These are phyloP conservation scores for Cryptococcus floricola DNA, from an alignment of 1,284 basidiomycete species.

Conservation along the genomic window DNA sequence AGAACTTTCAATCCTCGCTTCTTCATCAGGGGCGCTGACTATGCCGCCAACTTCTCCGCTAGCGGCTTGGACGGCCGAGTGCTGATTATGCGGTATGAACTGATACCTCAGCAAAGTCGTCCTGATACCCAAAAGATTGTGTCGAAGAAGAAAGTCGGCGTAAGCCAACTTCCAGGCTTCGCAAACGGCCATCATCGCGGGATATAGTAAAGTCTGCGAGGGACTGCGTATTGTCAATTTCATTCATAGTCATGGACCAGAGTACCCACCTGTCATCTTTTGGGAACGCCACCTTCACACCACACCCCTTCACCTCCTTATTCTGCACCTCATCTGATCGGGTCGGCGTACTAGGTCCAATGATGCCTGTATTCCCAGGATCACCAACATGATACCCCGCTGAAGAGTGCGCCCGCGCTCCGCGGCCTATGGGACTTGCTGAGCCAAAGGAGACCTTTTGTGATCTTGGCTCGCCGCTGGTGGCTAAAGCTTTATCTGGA, in stretches of 20 bases:
- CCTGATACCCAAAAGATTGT: conserved; percentile 64
- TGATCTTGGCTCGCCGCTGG: conserved; percentile 5
- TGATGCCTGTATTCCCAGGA: not conserved
- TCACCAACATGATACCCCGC: not conserved
- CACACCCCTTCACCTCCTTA: conserved; percentile 13
- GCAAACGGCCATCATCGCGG: conserved; percentile 23
- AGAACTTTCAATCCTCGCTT: not conserved
- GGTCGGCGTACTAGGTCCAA: not conserved
- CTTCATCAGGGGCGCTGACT: not conserved
- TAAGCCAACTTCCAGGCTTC: conserved; percentile 55
- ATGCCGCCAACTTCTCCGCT: conserved; percentile 5
- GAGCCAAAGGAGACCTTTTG: conserved; percentile 30
- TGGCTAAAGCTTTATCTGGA: conserved; percentile 12
- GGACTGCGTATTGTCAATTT: conserved; percentile 5
- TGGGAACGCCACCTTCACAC: conserved; percentile 25
- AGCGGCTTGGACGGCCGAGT: conserved; percentile 3
- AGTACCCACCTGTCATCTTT: conserved; percentile 25
- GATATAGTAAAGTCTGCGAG: conserved; percentile 27
- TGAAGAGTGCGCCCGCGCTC: not conserved
- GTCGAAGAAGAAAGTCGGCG: conserved; percentile 67
- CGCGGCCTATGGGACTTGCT: conserved; percentile 12
- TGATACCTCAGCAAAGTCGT: conserved; percentile 62
- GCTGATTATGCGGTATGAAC: conserved; percentile 39
- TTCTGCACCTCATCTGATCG: not conserved
- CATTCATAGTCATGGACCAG: no score